Conservation (phyloP, 1,139 yeast species). For the Blastobotrys illinoisensis region DNA sequence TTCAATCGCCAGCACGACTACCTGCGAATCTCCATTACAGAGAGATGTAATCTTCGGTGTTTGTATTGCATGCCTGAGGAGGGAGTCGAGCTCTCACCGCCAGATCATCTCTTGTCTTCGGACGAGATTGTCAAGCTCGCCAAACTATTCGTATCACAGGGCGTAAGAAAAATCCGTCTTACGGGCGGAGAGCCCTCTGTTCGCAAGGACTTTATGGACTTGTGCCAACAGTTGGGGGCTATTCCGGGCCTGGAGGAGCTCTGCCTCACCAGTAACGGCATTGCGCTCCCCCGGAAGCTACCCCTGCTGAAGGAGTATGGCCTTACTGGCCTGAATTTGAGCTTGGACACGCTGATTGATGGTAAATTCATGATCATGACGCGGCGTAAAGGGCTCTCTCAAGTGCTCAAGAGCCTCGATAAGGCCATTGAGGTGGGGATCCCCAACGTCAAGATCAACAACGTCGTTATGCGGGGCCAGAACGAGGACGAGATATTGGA, state of each 20-base stretch:
- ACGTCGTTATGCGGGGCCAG: conserved; percentile 44
- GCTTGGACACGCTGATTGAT: conserved; percentile 45
- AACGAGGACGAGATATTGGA: conserved; percentile 47
- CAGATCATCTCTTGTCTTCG: conserved; percentile 36
- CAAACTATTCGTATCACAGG: conserved; percentile 39
- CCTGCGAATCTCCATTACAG: conserved; percentile 45
- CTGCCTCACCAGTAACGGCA: conserved; percentile 47
- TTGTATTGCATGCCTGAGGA: conserved; percentile 53
- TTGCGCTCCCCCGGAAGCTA: conserved; percentile 43
- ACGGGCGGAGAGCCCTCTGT: conserved; percentile 55
- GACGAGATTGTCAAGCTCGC: conserved; percentile 42
- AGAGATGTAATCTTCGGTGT: conserved; percentile 46
- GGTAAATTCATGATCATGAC: conserved; percentile 46
- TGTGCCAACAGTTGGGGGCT: conserved; percentile 36
- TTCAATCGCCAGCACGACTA: conserved; percentile 43
- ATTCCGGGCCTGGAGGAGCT: conserved; percentile 41
- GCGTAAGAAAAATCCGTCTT: conserved; percentile 44
- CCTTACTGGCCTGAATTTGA: conserved; percentile 41
- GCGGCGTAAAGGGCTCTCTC: conserved; percentile 42
- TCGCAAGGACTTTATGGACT: conserved; percentile 42
- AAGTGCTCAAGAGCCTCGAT: conserved; percentile 40
- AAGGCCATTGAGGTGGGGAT: conserved; percentile 40
- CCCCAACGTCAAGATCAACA: conserved; percentile 43
- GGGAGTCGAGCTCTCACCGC: conserved; percentile 43
- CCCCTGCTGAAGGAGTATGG: conserved; percentile 38